Base-by-base conservation (phyloP, 768 basidiomycete species). In the Roridomyces roridus region DNA sequence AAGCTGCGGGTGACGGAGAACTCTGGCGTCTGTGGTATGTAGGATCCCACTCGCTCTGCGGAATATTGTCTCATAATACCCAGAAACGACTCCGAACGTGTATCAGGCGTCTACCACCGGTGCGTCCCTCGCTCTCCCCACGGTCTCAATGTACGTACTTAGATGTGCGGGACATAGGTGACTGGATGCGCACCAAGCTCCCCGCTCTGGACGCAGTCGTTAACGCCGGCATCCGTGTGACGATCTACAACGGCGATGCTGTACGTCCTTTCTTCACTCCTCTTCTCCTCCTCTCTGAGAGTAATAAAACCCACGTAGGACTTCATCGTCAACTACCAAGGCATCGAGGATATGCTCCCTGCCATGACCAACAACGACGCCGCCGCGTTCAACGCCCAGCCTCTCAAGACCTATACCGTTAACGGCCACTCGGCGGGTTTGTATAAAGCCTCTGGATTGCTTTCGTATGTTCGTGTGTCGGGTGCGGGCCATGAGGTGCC, bases 381-480 rank as follows among this genome's bases (percentile, higher is more conserved):
- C 3, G 15, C 75, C 0, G 21, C 68, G 17, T 85, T 75, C 64
- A 69, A 76, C 36, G 49, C 69, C 39, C 79, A 83, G 63, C 14
- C 65, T 1, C 84, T 84, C 67, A 55, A 74, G 12, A 74, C 74
- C 47, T 86, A 77, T 69, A 83, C 74, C 0, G 85, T 88, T 18
- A 63, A 71, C 1, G 85, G 85, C 0, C 72, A 80, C 51, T 46
- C 65, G 2, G 72, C 85, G 7, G 85, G 84, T 3, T 64, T 80
- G 29, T 85, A 72, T 72, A 86, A 86, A 72, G 84, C 83, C 54
- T 83, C 85, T 3, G 85, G 85, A 14, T 81, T 72, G 1, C 72
- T 79, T 23, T 55, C 53, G 26, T 55, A 55, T 18, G 39, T 55
- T 8, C 37, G 53, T 2, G 20, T 55, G 12, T 25, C 28, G 12